A percentile compares a stretch with the other conserved stretches of the same genome.
Evolutionary conservation across 495 filamentous ascomycete species (phyloP).

Genomic region (Trichoderma parareesei): DNA sequence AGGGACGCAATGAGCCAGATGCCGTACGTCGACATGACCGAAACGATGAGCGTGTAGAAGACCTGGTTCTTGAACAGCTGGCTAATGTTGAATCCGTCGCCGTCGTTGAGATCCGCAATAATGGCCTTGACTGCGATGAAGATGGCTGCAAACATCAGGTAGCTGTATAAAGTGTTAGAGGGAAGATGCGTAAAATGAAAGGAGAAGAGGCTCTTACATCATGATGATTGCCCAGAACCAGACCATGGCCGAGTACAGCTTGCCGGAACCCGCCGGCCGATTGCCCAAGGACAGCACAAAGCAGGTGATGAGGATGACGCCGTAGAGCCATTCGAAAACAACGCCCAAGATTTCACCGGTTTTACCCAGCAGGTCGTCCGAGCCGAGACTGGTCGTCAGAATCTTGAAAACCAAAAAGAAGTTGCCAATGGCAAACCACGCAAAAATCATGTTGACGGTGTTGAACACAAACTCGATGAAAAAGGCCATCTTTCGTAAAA

Average conservation of each 20-base stretch:
- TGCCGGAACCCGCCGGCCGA: slow-evolving; percentile 86
- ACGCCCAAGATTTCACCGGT: slow-evolving; percentile 74
- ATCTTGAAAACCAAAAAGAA: slow-evolving; percentile 99
- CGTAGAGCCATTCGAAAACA: slow-evolving; percentile 94
- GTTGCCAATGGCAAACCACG: slow-evolving; percentile 98
- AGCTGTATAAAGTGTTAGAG: slow-evolving; percentile 39
- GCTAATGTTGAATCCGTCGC: slow-evolving; percentile 51
- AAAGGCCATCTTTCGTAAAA: slow-evolving; percentile 81
- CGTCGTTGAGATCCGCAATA: slow-evolving; percentile 48
- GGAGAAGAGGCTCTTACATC: slow-evolving; percentile 44
- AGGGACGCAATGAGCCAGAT: slow-evolving; percentile 90
- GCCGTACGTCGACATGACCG: slow-evolving; percentile 82
- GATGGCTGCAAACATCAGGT: slow-evolving; percentile 88
- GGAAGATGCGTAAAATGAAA: neutral
- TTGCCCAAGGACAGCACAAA: slow-evolving; percentile 95
- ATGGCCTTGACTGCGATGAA: slow-evolving; percentile 91
- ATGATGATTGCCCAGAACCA: slow-evolving; percentile 96
- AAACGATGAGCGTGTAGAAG: slow-evolving; percentile 92
- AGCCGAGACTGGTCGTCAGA: slow-evolving; percentile 75
- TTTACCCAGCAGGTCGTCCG: slow-evolving; percentile 56
- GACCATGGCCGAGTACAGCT: slow-evolving; percentile 93
- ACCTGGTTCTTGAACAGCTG: slow-evolving; percentile 76
- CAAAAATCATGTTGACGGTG: slow-evolving; percentile 92
- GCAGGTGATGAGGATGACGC: slow-evolving; percentile 83
- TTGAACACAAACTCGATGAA: slow-evolving; percentile 90